Conservation (phyloP, 768 basidiomycete species). For the Russula griseocarnosa region DNA sequence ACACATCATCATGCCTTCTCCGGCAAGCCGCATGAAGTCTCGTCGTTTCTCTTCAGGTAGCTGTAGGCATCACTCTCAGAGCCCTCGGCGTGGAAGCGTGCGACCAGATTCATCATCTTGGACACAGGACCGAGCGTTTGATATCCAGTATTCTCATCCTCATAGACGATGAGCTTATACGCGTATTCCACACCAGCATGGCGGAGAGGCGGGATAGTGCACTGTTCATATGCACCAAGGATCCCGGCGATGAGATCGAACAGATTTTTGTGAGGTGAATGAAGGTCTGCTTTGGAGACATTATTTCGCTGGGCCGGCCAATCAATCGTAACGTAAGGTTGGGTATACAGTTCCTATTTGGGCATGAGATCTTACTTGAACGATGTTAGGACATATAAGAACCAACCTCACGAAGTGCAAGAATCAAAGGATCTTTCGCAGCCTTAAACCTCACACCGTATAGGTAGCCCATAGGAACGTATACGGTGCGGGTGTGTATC, state of each 20-base stretch:
- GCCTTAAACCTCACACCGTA: conserved; percentile 67
- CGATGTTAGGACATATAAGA: background rate
- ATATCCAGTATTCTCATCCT: conserved; percentile 94
- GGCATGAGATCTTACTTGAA: conserved; percentile 3
- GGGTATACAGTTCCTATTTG: conserved; percentile 73
- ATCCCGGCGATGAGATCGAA: conserved; percentile 63
- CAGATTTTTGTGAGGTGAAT: conserved; percentile 71
- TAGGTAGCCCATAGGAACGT: conserved; percentile 87
- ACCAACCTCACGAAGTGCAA: conserved; percentile 66
- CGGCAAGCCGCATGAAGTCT: conserved; percentile 92
- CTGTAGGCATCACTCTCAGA: conserved; percentile 71
- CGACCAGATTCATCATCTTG: conserved; percentile 93
- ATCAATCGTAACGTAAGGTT: conserved; percentile 76
- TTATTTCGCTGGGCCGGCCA: conserved; percentile 93
- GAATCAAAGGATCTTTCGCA: conserved; percentile 71
- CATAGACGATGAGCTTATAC: conserved; percentile 75
- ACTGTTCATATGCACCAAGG: conserved; percentile 69
- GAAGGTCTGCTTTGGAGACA: conserved; percentile 72
- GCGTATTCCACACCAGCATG: conserved; percentile 57
- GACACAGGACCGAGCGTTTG: conserved; percentile 90
- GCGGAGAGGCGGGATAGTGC: conserved; percentile 68
- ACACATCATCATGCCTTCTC: conserved; percentile 91
- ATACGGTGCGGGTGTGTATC: conserved; percentile 92
- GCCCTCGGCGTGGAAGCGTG: conserved; percentile 72
- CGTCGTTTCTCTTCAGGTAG: conserved; percentile 69